These are phyloP conservation scores for Eutrema heterophyllum DNA, from an alignment of 345 rosid genomes.

Conservation along the genomic window DNA sequence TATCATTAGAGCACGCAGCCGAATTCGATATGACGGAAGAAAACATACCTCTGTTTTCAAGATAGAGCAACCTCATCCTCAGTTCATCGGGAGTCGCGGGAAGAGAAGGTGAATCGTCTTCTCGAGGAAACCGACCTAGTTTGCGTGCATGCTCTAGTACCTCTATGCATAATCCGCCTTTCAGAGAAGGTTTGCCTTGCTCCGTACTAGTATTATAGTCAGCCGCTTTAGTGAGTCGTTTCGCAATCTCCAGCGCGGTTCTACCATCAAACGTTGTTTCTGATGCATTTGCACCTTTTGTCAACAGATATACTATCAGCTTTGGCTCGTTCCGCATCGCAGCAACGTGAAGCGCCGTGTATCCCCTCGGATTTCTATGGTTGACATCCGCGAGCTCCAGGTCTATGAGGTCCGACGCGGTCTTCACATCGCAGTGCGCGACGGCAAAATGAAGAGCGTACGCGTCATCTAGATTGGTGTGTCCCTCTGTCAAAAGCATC, in stretches of 20 bases:
- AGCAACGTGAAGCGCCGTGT: conserved; percentile 73
- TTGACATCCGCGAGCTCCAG: conserved; percentile 69
- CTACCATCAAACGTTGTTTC: conserved; percentile 68
- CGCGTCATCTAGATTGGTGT: conserved; percentile 61
- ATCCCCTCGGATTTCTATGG: conserved; percentile 54
- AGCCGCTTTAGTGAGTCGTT: conserved; percentile 51
- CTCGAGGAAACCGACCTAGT: conserved; percentile 54
- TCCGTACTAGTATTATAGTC: conserved; percentile 47
- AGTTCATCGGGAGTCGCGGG: conserved; percentile 74
- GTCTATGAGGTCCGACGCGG: conserved; percentile 68
- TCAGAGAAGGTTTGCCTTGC: conserved; percentile 56
- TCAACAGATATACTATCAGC: conserved; percentile 62
- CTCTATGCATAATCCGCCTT: conserved; percentile 70
- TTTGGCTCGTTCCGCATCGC: conserved; percentile 80
- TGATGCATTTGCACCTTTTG: conserved; percentile 67
- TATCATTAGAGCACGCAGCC: background rate
- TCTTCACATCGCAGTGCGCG: conserved; percentile 69
- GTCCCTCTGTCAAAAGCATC: conserved; percentile 66
- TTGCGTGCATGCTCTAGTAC: conserved; percentile 70
- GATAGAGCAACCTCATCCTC: conserved; percentile 59
- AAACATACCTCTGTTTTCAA: conserved; percentile 72
- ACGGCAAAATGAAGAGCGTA: conserved; percentile 82
- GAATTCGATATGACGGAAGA: background rate
- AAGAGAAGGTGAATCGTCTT: conserved; percentile 57
- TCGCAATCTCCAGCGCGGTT: conserved; percentile 68